A percentile compares a stretch with the other conserved stretches of the same genome.
Evolutionary conservation across 2,329 filamentous ascomycete species (phyloP).

Genomic region (Fusarium oxysporum): DNA sequence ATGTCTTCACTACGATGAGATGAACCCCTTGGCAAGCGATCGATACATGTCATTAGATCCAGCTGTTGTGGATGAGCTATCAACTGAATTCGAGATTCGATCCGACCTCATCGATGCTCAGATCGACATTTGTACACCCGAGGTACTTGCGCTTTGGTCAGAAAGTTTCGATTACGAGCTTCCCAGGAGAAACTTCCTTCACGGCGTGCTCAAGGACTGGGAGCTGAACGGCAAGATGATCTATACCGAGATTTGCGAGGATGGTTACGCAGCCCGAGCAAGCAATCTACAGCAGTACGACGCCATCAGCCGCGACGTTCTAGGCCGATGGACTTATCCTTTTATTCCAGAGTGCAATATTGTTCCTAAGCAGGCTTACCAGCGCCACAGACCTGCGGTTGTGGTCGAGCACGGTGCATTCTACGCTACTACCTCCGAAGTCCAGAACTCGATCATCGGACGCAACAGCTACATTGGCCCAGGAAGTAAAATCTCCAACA

Average conservation of each 20-base stretch:
- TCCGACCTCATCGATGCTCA: conserved; percentile 92
- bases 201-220: conserved; percentile 94
- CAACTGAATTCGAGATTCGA: conserved; percentile 81
- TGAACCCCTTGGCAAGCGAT: conserved; percentile 74
- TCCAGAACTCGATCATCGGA: conserved; percentile 81
- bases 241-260: conserved; percentile 84
- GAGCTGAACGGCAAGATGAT: conserved; percentile 98
- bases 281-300: conserved; percentile 91
- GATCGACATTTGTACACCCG: conserved; percentile 97
- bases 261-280: conserved; percentile 88
- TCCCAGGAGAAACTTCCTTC: conserved; percentile 87
- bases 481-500: conserved; percentile 76
- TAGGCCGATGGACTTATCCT: conserved; percentile 88
- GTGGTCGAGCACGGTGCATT: conserved; percentile 84
- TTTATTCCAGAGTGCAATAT: conserved; percentile 91
- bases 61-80: conserved; percentile 77
- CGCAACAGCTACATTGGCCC: conserved; percentile 80
- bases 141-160: conserved; percentile 93
- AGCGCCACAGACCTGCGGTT: conserved; percentile 74
- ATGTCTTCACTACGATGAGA: conserved; percentile 95
- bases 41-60: conserved; percentile 80
- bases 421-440: conserved; percentile 76
- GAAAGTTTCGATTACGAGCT: conserved; percentile 98
- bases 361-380: conserved; percentile 80
- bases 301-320: conserved; percentile 86